These are phyloP conservation scores for Sordaria brevicollis DNA, from an alignment of 495 filamentous ascomycete species.

Conservation along the genomic window DNA sequence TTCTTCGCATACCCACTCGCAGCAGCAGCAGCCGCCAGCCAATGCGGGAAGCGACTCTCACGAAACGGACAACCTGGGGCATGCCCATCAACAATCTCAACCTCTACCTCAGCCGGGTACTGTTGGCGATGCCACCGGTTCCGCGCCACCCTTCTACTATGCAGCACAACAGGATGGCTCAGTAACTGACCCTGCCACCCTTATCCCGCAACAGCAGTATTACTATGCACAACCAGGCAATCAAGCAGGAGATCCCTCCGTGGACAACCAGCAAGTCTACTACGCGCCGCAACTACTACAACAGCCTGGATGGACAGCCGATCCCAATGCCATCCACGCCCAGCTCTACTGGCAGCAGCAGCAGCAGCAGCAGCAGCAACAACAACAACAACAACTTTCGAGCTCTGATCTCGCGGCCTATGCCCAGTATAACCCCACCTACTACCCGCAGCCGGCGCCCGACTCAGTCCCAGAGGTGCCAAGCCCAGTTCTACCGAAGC, in stretches of 20 bases:
- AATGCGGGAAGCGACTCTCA: not conserved
- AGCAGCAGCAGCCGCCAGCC: not conserved
- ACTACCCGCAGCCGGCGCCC: not conserved
- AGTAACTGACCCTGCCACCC: not conserved
- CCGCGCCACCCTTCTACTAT: not conserved
- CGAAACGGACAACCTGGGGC: not conserved
- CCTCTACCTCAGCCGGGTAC: not conserved
- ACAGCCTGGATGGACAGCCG: not conserved
- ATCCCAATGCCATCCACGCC: not conserved
- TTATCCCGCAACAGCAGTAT: not conserved
- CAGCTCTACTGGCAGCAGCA: not conserved
- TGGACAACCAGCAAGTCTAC: not conserved
- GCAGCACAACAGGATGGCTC: not conserved
- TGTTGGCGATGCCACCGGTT: not conserved
- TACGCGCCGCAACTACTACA: not conserved
- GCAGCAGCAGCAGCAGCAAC: too few species aligned
- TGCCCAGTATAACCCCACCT: not conserved
- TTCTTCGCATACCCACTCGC: not conserved
- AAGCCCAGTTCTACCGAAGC: not conserved
- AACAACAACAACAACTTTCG: not conserved
- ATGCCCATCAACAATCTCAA: not conserved
- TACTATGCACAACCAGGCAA: not conserved
- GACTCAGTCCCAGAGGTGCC: not conserved
- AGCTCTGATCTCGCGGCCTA: not conserved
- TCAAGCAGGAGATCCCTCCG: not conserved